A percentile compares a stretch with the other conserved stretches of the same genome.
Evolutionary conservation across 2,329 filamentous ascomycete genomes (phyloP).

Genomic region (Pseudogymnoascus sp.): DNA sequence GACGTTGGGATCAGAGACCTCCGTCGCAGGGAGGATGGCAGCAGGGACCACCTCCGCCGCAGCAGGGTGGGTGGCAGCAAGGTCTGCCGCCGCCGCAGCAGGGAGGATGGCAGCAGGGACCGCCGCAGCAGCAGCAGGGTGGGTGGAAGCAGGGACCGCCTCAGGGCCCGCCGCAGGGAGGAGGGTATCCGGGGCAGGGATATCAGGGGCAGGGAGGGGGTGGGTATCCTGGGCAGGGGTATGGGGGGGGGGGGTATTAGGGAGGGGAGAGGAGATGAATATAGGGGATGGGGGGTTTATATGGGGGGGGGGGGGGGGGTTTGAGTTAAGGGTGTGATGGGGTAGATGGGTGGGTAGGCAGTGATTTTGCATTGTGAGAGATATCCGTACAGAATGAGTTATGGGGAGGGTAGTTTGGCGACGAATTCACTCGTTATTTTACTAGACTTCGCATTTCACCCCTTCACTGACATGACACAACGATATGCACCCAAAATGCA

Average conservation of each 20-base stretch:
- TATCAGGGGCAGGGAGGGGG: constrained; percentile 1
- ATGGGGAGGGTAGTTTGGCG: not conserved
- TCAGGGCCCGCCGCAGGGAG: constrained; percentile 21
- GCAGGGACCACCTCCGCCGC: constrained; percentile 28
- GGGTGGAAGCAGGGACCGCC: constrained; percentile 18
- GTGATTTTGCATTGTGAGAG: not conserved
- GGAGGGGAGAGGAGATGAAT: not conserved
- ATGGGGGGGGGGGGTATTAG: constrained; percentile 16
- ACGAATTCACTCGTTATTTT: not conserved
- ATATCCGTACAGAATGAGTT: not conserved
- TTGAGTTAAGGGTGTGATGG: not conserved
- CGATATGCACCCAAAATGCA: not conserved
- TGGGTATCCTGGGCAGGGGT: constrained; percentile 24
- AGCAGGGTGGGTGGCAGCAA: constrained; percentile 14
- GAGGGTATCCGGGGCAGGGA: constrained; percentile 24
- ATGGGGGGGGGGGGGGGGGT: not conserved
- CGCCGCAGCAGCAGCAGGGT: constrained; percentile 22
- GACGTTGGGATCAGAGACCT: constrained; percentile 12
- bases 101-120: constrained; percentile 16
- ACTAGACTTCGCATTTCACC: not conserved
- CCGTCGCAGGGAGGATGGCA: constrained; percentile 24
- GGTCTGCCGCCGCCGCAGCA: constrained; percentile 20
- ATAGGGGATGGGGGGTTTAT: not conserved
- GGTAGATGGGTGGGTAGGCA: not conserved
- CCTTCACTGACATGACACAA: not conserved